A percentile compares a stretch with the other conserved stretches of the same genome.
phyloP scores from a whole-genome alignment of 441 rosid species.

The Gossypium davidsonii region DNA sequence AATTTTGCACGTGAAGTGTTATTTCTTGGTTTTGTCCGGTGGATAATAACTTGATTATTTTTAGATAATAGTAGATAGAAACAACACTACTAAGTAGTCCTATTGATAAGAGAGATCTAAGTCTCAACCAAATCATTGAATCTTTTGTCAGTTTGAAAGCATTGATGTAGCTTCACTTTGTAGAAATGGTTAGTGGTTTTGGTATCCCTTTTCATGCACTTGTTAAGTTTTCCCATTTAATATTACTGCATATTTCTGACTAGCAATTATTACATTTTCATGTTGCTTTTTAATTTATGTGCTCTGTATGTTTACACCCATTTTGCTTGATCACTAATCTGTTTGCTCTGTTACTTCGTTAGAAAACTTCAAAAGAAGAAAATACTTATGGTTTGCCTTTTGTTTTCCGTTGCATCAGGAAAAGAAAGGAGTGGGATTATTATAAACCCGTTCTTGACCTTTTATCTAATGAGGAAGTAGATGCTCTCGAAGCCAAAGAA shows the following conservation, averaged over 20 bases:
- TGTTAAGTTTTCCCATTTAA: background rate
- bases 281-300: background rate
- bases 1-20: no score
- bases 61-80: no score
- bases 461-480: conserved; percentile 75
- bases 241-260: background rate
- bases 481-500: conserved; percentile 81
- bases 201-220: background rate
- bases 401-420: conserved; percentile 41
- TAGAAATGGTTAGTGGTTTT: background rate
- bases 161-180: background rate
- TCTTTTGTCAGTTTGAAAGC: conserved; percentile 5
- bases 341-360: background rate
- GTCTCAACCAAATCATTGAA: background rate
- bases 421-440: conserved; percentile 82
- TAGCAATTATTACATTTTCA: background rate
- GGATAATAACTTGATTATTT: no score
- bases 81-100: no score
- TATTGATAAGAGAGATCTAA: no score
- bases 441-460: conserved; percentile 72
- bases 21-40: no score
- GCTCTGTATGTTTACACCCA: background rate
- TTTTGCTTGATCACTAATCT: background rate
- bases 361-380: background rate
- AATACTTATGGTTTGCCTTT: conserved; percentile 1